Conservation (phyloP, 345 rosid genomes). For the Brassica rapa region DNA sequence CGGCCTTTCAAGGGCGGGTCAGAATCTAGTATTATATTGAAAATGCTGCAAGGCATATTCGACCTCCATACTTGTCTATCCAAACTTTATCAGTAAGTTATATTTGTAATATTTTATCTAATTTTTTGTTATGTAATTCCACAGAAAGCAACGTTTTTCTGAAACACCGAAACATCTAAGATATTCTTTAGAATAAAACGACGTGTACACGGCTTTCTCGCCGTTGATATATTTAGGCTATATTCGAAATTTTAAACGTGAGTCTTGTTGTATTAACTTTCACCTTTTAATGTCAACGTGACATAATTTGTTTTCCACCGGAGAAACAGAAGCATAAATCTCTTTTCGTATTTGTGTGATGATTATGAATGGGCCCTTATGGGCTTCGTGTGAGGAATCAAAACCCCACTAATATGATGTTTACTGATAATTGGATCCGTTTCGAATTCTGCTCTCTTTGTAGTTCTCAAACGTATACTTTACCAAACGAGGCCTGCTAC, state of each 20-base stretch:
- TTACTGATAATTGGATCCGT: slow-evolving; percentile 51
- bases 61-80: neutral
- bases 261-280: neutral
- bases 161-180: slow-evolving; percentile 7
- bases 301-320: neutral
- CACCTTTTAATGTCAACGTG: slow-evolving; percentile 14
- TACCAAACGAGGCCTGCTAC: slow-evolving; percentile 73
- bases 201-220: slow-evolving; percentile 35
- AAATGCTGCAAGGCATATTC: slow-evolving; percentile 23
- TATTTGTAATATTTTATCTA: neutral
- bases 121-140: neutral
- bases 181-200: slow-evolving; percentile 31
- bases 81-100: neutral
- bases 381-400: neutral
- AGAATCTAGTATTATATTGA: neutral
- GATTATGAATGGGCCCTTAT: neutral
- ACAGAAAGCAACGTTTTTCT: neutral
- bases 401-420: slow-evolving; percentile 10
- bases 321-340: neutral
- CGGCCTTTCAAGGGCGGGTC: too few species aligned
- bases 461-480: slow-evolving; percentile 55
- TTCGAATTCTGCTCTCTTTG: slow-evolving; percentile 49
- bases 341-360: neutral
- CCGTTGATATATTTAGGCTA: slow-evolving; percentile 11
- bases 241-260: slow-evolving; percentile 8